Percentiles rank a stretch among this genome's conserved stretches.
Evolutionary conservation across 306 rosid genomes (phyloP).

Genomic region (Cicer bijugum): DNA sequence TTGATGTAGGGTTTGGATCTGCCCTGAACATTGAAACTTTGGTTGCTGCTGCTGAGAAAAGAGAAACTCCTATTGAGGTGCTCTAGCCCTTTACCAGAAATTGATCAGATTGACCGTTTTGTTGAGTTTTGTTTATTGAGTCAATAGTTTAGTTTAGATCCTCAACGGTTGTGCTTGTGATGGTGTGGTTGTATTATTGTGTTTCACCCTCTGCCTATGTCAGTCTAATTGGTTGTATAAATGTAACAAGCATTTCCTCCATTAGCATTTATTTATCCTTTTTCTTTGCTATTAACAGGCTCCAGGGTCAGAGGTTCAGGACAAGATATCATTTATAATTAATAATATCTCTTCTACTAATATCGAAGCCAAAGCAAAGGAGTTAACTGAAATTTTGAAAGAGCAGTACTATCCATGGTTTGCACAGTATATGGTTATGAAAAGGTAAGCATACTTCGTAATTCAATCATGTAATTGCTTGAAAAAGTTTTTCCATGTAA

Average conservation of each 20-base stretch:
- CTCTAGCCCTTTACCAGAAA: slow-evolving; percentile 26
- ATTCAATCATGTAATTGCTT: slow-evolving; percentile 29
- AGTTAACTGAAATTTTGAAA: slow-evolving; percentile 72
- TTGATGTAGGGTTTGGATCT: slow-evolving; percentile 85
- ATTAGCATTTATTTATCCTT: slow-evolving; percentile 34
- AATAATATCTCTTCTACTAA: slow-evolving; percentile 81
- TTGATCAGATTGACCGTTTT: slow-evolving; percentile 25
- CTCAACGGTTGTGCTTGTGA: background rate
- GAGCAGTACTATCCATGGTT: slow-evolving; percentile 95
- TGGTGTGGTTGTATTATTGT: slow-evolving; percentile 8
- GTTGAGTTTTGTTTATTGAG: slow-evolving; percentile 27
- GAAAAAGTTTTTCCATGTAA: slow-evolving; percentile 1
- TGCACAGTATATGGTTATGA: slow-evolving; percentile 99
- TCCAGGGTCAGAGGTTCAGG: slow-evolving; percentile 94
- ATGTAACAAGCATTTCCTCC: slow-evolving; percentile 10
- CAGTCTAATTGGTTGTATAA: slow-evolving; percentile 15
- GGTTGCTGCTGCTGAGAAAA: slow-evolving; percentile 97
- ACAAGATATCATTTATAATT: slow-evolving; percentile 91
- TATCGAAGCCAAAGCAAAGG: slow-evolving; percentile 79
- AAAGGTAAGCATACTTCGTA: slow-evolving; percentile 63
- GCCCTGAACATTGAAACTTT: slow-evolving; percentile 95
- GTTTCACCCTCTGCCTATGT: slow-evolving; percentile 1
- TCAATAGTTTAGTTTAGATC: slow-evolving; percentile 24
- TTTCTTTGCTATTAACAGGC: slow-evolving; percentile 61
- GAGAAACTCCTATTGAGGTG: slow-evolving; percentile 96